Base-by-base conservation (phyloP, 352 stramenopile genomes). In the Phytopythium vexans region DNA sequence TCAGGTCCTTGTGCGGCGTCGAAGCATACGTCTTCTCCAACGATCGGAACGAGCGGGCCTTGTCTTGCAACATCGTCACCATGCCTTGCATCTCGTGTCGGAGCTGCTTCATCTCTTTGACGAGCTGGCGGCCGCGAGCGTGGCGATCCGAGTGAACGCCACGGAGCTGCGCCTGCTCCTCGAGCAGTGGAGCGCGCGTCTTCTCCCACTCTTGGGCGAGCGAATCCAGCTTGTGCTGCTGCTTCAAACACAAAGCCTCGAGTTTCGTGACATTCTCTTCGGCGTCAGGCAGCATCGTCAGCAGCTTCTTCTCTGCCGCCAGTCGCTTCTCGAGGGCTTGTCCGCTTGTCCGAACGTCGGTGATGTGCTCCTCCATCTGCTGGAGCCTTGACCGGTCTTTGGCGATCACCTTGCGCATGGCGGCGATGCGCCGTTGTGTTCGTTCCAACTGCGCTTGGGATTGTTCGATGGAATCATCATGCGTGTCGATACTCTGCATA, bases 191-290 rank as follows among this genome's bases (percentile, higher is more conserved):
- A 3, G 41, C 47, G 27, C 71, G 75, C 41, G 85, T 72, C 0
- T 35, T 56, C 40, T 82, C 68, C 77, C 80, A 86, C 50, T 95
- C 79, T 12, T 53, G 41, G 3, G 55, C 54, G 27, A 94, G 70
- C 33, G 79, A 57, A 0, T 52, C 36, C 21, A 92, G 72, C 47
- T 88, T 88, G 33, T 55, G 48, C 11, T 69, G 57, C 11, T 79
- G 86, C 48, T 62, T 70, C 9, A 52, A 58, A 56, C 82, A 93
- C 56, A 89, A 74, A 8, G 44, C 68, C 52, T 94, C 64, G 0
- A 95, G 58, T 41, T 86, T 92, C 5, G 48, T 60, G 38, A 94
- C 85, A 38, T 94, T 90, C 21, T 66, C 68, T 39, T 76, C 52
- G 0, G 82, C 82, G 8, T 90, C 66, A 6, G 83, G 75, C 7